Conservation (phyloP, 2,329 filamentous ascomycete genomes). For the Grosmannia serpens region DNA sequence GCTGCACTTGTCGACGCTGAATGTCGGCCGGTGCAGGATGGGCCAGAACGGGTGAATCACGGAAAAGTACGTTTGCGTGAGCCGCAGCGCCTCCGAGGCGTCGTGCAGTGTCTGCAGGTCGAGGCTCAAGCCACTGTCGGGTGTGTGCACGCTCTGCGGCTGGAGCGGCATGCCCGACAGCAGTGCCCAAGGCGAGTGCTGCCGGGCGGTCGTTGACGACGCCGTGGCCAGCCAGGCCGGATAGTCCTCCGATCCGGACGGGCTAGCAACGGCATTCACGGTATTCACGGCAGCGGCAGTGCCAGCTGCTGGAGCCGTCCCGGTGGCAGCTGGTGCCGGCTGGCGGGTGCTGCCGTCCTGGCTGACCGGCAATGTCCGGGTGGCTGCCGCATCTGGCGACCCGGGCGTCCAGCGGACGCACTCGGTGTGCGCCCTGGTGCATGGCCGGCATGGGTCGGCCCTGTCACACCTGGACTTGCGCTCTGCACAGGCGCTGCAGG, state of each 20-base stretch:
- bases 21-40: conserved; percentile 4
- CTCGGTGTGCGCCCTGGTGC: background rate
- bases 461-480: background rate
- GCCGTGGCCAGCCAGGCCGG: no score
- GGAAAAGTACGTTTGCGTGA: conserved; percentile 1
- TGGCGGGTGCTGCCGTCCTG: background rate
- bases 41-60: conserved; percentile 1
- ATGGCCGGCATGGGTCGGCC: background rate
- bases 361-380: background rate
- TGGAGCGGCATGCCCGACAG: background rate
- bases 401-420: background rate
- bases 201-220: background rate
- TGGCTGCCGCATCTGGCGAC: background rate
- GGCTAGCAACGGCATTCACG: background rate
- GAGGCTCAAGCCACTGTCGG: background rate
- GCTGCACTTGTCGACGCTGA: background rate
- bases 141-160: background rate
- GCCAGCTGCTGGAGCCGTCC: background rate
- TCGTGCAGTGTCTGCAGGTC: background rate
- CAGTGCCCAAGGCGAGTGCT: background rate
- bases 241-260: no score
- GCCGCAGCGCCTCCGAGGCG: background rate
- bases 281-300: no score
- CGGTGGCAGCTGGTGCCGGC: background rate
- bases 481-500: background rate